Base-by-base conservation (phyloP, 257 asterid genomes). In the Echites panduratus region DNA sequence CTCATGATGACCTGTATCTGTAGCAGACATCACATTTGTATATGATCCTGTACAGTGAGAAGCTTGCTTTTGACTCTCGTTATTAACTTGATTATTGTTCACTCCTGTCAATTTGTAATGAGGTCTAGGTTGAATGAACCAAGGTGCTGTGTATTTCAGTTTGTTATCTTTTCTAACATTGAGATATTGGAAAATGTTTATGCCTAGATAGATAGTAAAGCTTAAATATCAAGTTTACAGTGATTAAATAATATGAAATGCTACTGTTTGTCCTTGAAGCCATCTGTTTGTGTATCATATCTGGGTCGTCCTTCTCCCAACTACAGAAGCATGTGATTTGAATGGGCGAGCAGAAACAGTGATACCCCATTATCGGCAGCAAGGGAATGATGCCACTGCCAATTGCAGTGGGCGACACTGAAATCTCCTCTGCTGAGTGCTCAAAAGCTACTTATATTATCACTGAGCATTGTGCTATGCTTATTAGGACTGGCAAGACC, bases 21-120 rank as follows among this genome's bases (percentile, higher is more conserved):
- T 69, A 13, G 68, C 78, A 67, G 57, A 52, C 73, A 43, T 41
- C 35, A 52, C 50, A 35, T 50, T 45, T 77, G 73, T 77, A 71
- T 66, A 71, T 71, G 68, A 29, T 65, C 73, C 45, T 77, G 76
- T 77, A 72, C 73, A 77, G 80, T 65, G 48, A 64, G 68, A 73
- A 77, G 80, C 62, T 78, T 56, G 48, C 61, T 64, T 77, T 62
- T 43, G 68, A 62, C 63, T 48, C 63, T 48, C 41, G 17, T 69
- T 58, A 48, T 41, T 68, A 68, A 73, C 82, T 73, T 26, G 69
- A 64, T 68, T 73, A 66, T 22, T 68, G n/a, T 75, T 41, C 53
- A 73, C 50, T 12, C 22, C 58, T 52, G 71, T 73, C 70, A 12
- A 65, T 78, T 62, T 78, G 80, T 73, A 69, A 48, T 66, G 57